Base-by-base conservation (phyloP, 2,329 filamentous ascomycete genomes). In the Blastomyces emzantsi region DNA sequence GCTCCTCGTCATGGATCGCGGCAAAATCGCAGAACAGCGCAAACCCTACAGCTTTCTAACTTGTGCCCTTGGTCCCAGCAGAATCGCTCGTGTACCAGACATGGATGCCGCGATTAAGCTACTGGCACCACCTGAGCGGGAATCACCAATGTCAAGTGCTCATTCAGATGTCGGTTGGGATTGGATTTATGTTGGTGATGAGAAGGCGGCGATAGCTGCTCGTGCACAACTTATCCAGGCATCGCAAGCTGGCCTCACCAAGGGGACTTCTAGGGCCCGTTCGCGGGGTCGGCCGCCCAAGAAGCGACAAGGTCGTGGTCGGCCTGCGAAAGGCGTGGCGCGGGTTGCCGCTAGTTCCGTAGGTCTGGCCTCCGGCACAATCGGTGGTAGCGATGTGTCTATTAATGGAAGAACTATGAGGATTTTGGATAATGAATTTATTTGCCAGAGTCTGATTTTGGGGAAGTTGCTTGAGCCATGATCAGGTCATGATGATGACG, bases 371-470 rank as follows among this genome's bases (percentile, higher is more conserved):
- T 39, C 76, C 65, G 64, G 72, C 56, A 55, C 67, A 36, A 67
- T 68, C 41, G 69, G 68, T n/a, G 67, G 69, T 25, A 73, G 71
- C 60, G 73, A 71, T 47, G 66, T 75, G 25, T 69, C 73, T 36
- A 72, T 77, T 19, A 71, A 77, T 54, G 78, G 81, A 15, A 80
- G 82, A 69, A 82, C 76, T 65, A 80, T 92, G 47, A 83, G 82
- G 66, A 82, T 94, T 55, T 83, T 96, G 61, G 88, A 87, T 63
- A 88, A 95, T 73, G 93, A 97, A 76, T 86, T 93, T 72, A 86
- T 97, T 28, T 87, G 96, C 63, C 93, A 99, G 80, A 97, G 92
- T 74, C 79, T 97, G 64, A 97, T 99, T 67, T 74, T 96, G 60
- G 93, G 92, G 0, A 85, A 86, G 65, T 77, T 97, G 68, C 84